Conservation (phyloP, 2,329 filamentous ascomycete genomes). For the Colletotrichum musae region DNA sequence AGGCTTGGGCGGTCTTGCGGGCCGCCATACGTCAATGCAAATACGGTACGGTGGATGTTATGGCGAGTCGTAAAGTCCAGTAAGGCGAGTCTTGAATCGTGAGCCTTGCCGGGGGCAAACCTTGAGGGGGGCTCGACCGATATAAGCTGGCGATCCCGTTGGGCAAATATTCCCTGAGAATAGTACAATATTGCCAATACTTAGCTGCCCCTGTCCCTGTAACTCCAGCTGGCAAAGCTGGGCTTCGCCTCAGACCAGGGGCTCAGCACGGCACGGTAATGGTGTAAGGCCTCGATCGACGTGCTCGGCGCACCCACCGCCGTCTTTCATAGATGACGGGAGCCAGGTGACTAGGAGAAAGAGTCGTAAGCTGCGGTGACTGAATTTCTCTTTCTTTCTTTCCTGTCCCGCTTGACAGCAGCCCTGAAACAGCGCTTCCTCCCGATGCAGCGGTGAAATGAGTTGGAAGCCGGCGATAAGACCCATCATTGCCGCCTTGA, state of each 20-base stretch:
- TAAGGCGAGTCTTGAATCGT: neutral
- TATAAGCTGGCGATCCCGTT: neutral
- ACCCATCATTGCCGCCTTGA: constrained; percentile 4
- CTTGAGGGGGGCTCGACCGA: neutral
- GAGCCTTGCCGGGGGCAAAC: neutral
- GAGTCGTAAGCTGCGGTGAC: no score
- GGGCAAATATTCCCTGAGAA: neutral
- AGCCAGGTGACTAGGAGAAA: neutral
- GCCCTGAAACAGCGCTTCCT: neutral
- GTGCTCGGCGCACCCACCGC: neutral
- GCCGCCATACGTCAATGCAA: no score
- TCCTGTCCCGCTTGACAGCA: neutral
- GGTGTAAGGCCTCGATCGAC: neutral
- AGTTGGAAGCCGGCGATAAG: neutral
- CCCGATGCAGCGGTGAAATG: neutral
- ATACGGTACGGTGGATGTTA: neutral
- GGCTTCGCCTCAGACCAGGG: neutral
- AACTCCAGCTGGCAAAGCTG: no score
- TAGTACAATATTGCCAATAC: constrained; percentile 4
- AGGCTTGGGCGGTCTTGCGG: no score
- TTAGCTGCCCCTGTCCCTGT: no score
- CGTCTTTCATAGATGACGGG: neutral
- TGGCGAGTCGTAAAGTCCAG: neutral
- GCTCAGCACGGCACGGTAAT: neutral
- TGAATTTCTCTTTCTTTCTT: neutral